phyloP scores from a whole-genome alignment of 2,329 filamentous ascomycete genomes.

The Dactylellina sp. region DNA sequence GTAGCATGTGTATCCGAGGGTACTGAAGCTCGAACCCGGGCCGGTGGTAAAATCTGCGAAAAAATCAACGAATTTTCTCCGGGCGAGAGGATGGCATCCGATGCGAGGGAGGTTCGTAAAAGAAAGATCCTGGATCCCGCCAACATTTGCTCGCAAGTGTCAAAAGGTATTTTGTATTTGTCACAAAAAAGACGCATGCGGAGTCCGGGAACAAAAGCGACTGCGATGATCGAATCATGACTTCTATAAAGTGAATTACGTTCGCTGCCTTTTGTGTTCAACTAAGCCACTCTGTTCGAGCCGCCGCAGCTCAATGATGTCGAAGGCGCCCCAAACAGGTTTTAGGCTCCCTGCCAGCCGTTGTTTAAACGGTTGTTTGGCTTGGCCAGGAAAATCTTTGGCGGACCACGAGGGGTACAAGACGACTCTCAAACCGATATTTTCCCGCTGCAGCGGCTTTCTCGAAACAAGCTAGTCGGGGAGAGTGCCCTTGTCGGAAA shows the following conservation, averaged over 20 bases:
- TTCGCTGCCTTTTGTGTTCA: slow-evolving; percentile 7
- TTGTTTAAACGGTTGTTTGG: slow-evolving; percentile 39
- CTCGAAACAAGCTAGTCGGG: slow-evolving; percentile 54
- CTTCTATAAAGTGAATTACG: slow-evolving; percentile 17
- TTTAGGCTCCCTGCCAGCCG: slow-evolving; percentile 19
- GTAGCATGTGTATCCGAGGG: slow-evolving; percentile 56
- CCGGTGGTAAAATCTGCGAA: slow-evolving; percentile 35
- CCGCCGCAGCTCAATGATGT: slow-evolving; percentile 28
- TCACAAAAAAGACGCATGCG: slow-evolving; percentile 42
- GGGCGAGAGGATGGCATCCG: slow-evolving; percentile 35
- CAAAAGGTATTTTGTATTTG: slow-evolving; percentile 29
- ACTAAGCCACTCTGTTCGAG: slow-evolving; percentile 39
- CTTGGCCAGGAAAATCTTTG: slow-evolving; percentile 42
- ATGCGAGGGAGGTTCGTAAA: neutral
- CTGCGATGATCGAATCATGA: slow-evolving; percentile 39
- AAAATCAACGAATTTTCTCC: slow-evolving; percentile 49
- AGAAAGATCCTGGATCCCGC: slow-evolving; percentile 20
- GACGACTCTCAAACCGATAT: slow-evolving; percentile 48
- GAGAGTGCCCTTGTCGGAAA: slow-evolving; percentile 35
- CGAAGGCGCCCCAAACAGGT: slow-evolving; percentile 20
- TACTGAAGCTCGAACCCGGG: slow-evolving; percentile 28
- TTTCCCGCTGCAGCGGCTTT: slow-evolving; percentile 49
- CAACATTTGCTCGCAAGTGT: slow-evolving; percentile 16
- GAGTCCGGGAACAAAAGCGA: slow-evolving; percentile 13
- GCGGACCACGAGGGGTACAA: slow-evolving; percentile 32